Evolutionary conservation across 2,329 filamentous ascomycete species (phyloP).

Genomic region (Torrubiellomyces zombiae): DNA sequence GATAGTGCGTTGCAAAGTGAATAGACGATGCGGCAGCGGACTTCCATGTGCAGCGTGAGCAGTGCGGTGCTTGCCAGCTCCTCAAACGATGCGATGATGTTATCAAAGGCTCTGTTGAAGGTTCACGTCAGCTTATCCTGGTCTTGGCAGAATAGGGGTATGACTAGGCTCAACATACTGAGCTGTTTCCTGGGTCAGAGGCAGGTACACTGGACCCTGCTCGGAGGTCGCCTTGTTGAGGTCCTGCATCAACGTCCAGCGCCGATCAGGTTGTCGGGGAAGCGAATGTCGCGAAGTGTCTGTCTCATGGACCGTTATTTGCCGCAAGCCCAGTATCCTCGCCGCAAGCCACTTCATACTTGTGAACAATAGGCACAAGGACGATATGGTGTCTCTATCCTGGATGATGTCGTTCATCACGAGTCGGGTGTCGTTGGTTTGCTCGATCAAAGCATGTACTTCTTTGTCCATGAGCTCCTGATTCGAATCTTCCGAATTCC

Average conservation of each 20-base stretch:
- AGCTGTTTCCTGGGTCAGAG: slow-evolving; percentile 73
- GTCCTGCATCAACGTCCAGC: slow-evolving; percentile 71
- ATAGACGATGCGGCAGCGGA: slow-evolving; percentile 70
- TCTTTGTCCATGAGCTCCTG: slow-evolving; percentile 46
- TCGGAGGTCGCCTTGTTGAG: slow-evolving; percentile 41
- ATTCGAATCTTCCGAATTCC: slow-evolving; percentile 34
- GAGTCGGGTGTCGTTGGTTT: slow-evolving; percentile 43
- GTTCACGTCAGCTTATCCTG: neutral
- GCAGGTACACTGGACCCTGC: slow-evolving; percentile 58
- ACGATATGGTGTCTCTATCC: slow-evolving; percentile 71
- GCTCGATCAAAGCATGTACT: slow-evolving; percentile 36
- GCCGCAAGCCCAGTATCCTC: slow-evolving; percentile 64
- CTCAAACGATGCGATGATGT: slow-evolving; percentile 67
- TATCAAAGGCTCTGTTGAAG: slow-evolving; percentile 71
- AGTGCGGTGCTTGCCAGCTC: slow-evolving; percentile 65
- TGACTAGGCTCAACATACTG: slow-evolving; percentile 33
- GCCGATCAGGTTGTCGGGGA: slow-evolving; percentile 43
- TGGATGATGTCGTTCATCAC: slow-evolving; percentile 72
- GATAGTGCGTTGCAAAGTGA: slow-evolving; percentile 52
- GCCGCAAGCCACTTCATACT: slow-evolving; percentile 96
- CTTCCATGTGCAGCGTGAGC: slow-evolving; percentile 74
- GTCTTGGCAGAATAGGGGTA: neutral
- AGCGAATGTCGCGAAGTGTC: slow-evolving; percentile 43
- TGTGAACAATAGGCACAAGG: slow-evolving; percentile 78
- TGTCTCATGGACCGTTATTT: slow-evolving; percentile 60